A percentile compares a stretch with the other conserved stretches of the same genome.
phyloP scores from a whole-genome alignment of 2,329 filamentous ascomycete species.

The Neofusicoccum umdonicola region DNA sequence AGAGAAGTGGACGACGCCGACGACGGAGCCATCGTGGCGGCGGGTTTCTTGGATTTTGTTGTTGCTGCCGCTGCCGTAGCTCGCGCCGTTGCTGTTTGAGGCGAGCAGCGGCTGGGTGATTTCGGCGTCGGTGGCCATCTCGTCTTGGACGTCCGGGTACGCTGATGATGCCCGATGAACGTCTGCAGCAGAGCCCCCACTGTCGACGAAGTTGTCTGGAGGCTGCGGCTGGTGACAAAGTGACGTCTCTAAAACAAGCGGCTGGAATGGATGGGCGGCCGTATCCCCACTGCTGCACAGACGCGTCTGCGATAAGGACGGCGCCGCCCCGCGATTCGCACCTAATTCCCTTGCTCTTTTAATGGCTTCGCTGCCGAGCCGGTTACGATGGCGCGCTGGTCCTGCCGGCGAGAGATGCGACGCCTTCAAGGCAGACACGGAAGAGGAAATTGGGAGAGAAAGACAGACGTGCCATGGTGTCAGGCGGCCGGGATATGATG shows the following conservation, averaged over 20 bases:
- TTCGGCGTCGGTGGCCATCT: not conserved
- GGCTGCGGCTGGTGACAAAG: not conserved
- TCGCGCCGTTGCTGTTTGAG: not conserved
- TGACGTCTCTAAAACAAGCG: not conserved
- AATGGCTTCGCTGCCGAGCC: not conserved
- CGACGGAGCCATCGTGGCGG: not conserved
- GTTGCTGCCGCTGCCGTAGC: not conserved
- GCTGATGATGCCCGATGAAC: no score
- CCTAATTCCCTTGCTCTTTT: not conserved
- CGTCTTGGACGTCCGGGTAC: not conserved
- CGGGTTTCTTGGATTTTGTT: not conserved
- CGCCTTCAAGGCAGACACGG: not conserved
- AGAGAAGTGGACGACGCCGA: slow-evolving; percentile 27
- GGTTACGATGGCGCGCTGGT: not conserved
- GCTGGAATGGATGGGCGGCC: not conserved
- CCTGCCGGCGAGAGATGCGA: not conserved
- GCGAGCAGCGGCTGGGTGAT: slow-evolving; percentile 9
- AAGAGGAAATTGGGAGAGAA: not conserved
- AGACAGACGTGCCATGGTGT: not conserved
- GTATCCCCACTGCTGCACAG: slow-evolving; percentile 8
- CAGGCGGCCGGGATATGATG: not conserved
- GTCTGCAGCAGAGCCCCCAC: no score
- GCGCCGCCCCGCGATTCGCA: not conserved
- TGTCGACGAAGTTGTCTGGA: not conserved
- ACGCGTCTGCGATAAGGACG: not conserved